These are phyloP conservation scores for Fusarium agapanthi DNA, from an alignment of 2,329 filamentous ascomycete genomes.

Conservation along the genomic window DNA sequence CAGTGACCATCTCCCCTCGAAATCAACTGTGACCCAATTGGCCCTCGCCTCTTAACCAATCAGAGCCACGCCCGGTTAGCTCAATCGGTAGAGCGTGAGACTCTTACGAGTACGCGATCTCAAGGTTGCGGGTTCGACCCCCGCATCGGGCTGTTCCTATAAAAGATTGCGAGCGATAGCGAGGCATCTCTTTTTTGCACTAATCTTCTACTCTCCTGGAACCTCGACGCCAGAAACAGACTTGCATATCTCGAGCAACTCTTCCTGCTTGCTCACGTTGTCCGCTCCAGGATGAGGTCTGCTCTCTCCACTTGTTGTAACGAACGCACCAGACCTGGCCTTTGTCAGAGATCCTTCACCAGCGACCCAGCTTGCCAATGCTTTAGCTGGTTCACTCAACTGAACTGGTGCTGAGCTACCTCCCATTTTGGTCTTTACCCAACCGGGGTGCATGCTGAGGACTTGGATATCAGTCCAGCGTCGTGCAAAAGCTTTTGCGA, in stretches of 20 bases:
- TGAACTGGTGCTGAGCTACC: constrained; percentile 19
- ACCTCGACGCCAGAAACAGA: constrained; percentile 8
- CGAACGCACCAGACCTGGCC: constrained; percentile 15
- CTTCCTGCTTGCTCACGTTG: constrained; percentile 25
- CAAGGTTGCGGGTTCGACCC: constrained; percentile 65
- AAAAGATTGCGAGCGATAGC: constrained; percentile 25
- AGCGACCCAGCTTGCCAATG: constrained; percentile 22
- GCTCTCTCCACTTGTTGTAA: constrained; percentile 14
- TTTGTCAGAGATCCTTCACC: constrained; percentile 19
- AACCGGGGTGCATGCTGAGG: constrained; percentile 33
- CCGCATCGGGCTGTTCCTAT: constrained; percentile 50
- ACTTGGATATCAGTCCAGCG: constrained; percentile 25
- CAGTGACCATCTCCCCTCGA: fast-evolving
- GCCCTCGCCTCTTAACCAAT: neutral
- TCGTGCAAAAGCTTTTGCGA: constrained; percentile 30
- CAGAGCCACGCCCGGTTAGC: constrained; percentile 47
- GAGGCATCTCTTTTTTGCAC: constrained; percentile 2
- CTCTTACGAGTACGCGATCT: constrained; percentile 62
- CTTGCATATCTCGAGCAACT: constrained; percentile 16
- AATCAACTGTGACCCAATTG: neutral
- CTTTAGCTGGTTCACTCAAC: constrained; percentile 2
- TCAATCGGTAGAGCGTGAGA: constrained; percentile 70
- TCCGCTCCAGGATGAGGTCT: constrained; percentile 21
- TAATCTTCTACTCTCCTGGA: neutral
- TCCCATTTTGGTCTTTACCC: constrained; percentile 36